Percentiles rank a stretch among this genome's conserved stretches.
These are phyloP conservation scores for Colletotrichum lupini DNA, from an alignment of 2,329 filamentous ascomycete species.

Conservation along the genomic window DNA sequence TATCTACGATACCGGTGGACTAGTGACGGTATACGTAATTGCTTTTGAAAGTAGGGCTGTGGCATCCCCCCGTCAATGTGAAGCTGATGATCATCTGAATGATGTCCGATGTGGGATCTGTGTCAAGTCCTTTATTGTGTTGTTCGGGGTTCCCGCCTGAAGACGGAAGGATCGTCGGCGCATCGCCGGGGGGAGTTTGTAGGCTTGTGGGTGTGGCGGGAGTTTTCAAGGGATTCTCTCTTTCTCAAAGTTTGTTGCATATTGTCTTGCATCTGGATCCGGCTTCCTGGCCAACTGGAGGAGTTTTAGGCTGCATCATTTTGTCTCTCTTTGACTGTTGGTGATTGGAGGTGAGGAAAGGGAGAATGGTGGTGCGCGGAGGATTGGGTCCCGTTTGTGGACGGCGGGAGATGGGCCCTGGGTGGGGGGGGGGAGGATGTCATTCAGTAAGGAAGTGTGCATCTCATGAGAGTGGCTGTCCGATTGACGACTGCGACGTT, in stretches of 20 bases:
- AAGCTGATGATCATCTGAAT: not conserved
- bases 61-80: not conserved
- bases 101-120: not conserved
- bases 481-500: slow-evolving; percentile 29
- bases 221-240: not conserved
- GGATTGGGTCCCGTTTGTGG: slow-evolving; percentile 12
- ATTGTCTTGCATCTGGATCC: not conserved
- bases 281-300: not conserved
- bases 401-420: not conserved
- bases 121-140: not conserved
- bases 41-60: no score
- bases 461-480: slow-evolving; percentile 11
- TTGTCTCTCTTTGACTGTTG: not conserved
- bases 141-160: not conserved
- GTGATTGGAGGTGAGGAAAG: not conserved
- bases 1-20: not conserved
- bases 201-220: no score
- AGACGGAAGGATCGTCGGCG: not conserved
- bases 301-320: not conserved
- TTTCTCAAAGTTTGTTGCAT: not conserved
- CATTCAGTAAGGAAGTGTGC: slow-evolving; percentile 4
- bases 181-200: not conserved
- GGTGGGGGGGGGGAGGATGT: not conserved
- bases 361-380: slow-evolving; percentile 7
- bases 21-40: no score